A percentile compares a stretch with the other conserved stretches of the same genome.
Evolutionary conservation across 2,329 filamentous ascomycete genomes (phyloP).

Genomic region (Phaeosphaeria sp.): DNA sequence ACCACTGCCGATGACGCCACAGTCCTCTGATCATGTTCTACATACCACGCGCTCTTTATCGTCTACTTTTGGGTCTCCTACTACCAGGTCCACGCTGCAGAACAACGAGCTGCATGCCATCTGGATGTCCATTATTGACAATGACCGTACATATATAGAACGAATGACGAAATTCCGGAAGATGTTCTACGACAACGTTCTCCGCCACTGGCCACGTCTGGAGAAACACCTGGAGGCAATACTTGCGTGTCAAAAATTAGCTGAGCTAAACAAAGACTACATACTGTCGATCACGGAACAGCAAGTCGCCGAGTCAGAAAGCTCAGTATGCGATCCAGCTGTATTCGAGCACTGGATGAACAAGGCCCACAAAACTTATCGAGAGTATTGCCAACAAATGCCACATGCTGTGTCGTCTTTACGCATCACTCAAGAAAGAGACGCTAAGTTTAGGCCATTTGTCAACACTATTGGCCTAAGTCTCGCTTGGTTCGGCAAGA

Average conservation of each 20-base stretch:
- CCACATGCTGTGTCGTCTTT: constrained; percentile 35
- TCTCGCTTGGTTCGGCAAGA: constrained; percentile 28
- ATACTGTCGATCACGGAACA: constrained; percentile 27
- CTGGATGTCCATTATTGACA: constrained; percentile 28
- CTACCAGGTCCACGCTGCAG: constrained; percentile 4
- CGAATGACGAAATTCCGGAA: constrained; percentile 30
- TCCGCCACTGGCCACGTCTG: constrained; percentile 34
- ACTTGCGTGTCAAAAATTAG: constrained; percentile 24
- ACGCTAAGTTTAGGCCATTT: constrained; percentile 32
- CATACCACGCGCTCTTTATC: not conserved
- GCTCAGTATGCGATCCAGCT: constrained; percentile 23
- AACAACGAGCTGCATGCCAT: constrained; percentile 27
- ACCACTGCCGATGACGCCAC: constrained; percentile 17
- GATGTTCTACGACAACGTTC: constrained; percentile 35
- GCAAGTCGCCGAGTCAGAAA: constrained; percentile 15
- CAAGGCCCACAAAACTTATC: constrained; percentile 26
- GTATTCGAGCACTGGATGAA: constrained; percentile 31
- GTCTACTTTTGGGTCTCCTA: not conserved
- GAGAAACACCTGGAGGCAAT: constrained; percentile 32
- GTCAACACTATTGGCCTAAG: constrained; percentile 35
- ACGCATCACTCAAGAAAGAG: constrained; percentile 23
- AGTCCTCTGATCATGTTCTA: constrained; percentile 18
- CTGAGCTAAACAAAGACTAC: constrained; percentile 22
- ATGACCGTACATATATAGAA: constrained; percentile 33
- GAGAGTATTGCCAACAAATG: constrained; percentile 30